A percentile compares a stretch with the other conserved stretches of the same genome.
These are phyloP conservation scores for Chaetothyriales sp. DNA, from an alignment of 2,329 filamentous ascomycete genomes.

Conservation along the genomic window DNA sequence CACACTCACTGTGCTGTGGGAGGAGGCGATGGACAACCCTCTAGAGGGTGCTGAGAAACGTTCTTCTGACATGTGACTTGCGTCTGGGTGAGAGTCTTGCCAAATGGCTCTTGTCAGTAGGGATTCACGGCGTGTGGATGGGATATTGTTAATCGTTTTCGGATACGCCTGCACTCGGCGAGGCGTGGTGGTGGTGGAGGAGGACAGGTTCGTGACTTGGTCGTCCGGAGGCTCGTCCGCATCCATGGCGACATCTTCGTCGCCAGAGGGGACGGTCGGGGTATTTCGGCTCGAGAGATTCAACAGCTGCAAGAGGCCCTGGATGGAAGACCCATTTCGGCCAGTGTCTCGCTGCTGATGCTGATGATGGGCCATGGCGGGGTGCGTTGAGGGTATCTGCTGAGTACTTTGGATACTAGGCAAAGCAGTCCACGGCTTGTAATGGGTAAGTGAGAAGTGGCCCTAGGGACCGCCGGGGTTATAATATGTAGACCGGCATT, in stretches of 20 bases:
- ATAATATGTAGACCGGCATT: slow-evolving; percentile 27
- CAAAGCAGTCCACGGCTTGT: neutral
- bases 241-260: slow-evolving; percentile 57
- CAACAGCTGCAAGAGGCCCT: slow-evolving; percentile 31
- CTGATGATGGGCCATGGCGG: slow-evolving; percentile 11
- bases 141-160: slow-evolving; percentile 19
- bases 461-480: slow-evolving; percentile 25
- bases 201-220: slow-evolving; percentile 18
- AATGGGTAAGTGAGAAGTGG: slow-evolving; percentile 15
- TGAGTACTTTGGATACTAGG: slow-evolving; percentile 2
- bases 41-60: slow-evolving; percentile 22
- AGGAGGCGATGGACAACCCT: slow-evolving; percentile 43
- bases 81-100: slow-evolving; percentile 44
- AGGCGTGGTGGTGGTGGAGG: slow-evolving; percentile 1
- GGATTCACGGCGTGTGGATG: slow-evolving; percentile 53
- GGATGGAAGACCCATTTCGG: slow-evolving; percentile 16
- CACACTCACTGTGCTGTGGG: slow-evolving; percentile 64
- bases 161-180: slow-evolving; percentile 20
- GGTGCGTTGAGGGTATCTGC: neutral
- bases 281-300: slow-evolving; percentile 24
- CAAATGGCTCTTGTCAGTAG: slow-evolving; percentile 75
- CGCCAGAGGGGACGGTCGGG: slow-evolving; percentile 26
- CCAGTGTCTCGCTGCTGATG: neutral
- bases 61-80: slow-evolving; percentile 17
- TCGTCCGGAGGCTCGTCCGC: slow-evolving; percentile 77